These are phyloP conservation scores for Selaginella tamariscina DNA, from an alignment of 75 land plant species.

Conservation along the genomic window DNA sequence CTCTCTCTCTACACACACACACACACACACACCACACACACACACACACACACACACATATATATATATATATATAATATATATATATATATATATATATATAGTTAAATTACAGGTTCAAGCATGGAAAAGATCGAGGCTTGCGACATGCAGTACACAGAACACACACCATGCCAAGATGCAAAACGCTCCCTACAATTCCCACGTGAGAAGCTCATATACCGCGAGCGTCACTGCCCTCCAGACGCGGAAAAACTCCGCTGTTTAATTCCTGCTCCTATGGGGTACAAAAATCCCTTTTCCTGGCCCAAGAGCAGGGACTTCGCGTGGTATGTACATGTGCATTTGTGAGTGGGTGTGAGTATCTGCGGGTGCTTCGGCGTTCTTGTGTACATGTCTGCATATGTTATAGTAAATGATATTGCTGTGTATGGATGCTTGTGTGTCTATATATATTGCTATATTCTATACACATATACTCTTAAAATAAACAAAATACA, in stretches of 20 bases:
- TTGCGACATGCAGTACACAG: slow-evolving; percentile 47
- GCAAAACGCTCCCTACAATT: slow-evolving; percentile 37
- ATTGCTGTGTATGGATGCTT: no score
- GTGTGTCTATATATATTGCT: no score
- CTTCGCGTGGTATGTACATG: slow-evolving; percentile 6
- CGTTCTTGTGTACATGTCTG: no score
- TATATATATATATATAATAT: no score
- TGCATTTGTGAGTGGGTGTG: no score
- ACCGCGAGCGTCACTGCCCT: slow-evolving; percentile 44
- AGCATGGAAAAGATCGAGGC: slow-evolving; percentile 29
- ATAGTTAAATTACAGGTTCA: no score
- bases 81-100: not conserved
- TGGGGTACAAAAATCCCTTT: slow-evolving; percentile 23
- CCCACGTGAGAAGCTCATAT: slow-evolving; percentile 33
- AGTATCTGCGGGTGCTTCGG: no score
- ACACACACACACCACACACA: no score
- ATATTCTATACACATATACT: no score
- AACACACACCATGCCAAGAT: slow-evolving; percentile 75
- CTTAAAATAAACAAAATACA: no score
- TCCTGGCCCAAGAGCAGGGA: slow-evolving; percentile 11
- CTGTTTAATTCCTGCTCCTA: slow-evolving; percentile 30
- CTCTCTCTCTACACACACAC: not conserved
- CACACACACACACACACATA: no score
- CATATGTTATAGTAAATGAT: no score
- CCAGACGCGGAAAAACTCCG: not conserved